These are phyloP conservation scores for Salicornia ramosissima DNA, from an alignment of 148 eudicot species.

Conservation along the genomic window DNA sequence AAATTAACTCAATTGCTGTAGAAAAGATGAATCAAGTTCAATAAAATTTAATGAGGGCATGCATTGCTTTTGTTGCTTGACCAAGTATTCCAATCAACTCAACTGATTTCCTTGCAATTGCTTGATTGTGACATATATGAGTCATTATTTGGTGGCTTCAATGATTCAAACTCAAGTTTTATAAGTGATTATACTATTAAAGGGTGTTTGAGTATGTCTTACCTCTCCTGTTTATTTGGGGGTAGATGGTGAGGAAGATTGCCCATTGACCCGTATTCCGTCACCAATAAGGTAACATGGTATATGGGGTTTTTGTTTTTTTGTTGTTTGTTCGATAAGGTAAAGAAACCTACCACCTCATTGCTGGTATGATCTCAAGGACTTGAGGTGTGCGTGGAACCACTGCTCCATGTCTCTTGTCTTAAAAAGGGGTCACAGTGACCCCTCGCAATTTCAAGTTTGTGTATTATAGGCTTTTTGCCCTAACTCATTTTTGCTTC, in stretches of 20 bases:
- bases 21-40: neutral
- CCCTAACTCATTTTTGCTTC: too few species aligned
- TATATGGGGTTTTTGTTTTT: too few species aligned
- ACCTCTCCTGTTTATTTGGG: neutral
- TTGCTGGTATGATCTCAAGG: too few species aligned
- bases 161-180: neutral
- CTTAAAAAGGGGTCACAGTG: too few species aligned
- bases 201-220: neutral
- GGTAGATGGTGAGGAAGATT: neutral
- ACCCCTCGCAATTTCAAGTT: conserved; percentile 2
- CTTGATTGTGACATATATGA: neutral
- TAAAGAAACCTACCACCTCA: too few species aligned
- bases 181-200: neutral
- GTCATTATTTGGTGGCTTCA: neutral
- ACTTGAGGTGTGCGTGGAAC: too few species aligned
- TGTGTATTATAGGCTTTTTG: too few species aligned
- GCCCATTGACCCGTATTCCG: neutral
- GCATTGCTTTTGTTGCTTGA: conserved; percentile 12
- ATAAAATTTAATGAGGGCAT: too few species aligned
- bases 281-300: neutral
- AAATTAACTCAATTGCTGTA: neutral
- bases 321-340: too few species aligned
- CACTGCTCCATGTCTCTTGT: too few species aligned
- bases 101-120: neutral
- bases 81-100: neutral